Evolutionary conservation across 495 filamentous ascomycete genomes (phyloP), one percentile per base, ranked within the genome.

Genomic region (Chaetomium cochliodes): DNA sequence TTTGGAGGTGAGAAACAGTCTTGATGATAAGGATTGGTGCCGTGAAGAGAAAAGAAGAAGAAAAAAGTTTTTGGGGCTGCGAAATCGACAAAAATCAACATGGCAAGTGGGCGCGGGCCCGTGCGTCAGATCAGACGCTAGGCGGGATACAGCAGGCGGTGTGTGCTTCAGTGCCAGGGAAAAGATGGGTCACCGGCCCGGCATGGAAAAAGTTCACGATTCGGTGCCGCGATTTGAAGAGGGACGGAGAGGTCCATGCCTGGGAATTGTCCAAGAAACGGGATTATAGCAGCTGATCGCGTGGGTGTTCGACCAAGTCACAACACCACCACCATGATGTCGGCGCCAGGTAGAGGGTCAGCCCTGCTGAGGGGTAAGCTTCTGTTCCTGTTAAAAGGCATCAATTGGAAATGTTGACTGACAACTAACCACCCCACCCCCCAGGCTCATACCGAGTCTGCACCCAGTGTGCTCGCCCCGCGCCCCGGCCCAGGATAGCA

Each of bases 1-100:
- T 76, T 67, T 75, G 70, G 78, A 65, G 66, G 67, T 47, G 60
- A 52, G 73, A 71, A 70, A 62, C 70, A 67, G 76, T 75, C 72
- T 74, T 81, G 80, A 78, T 77, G 80, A 83, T 83, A 83, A 83
- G 80, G 80, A 81, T 73, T 79, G 64, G 76, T 80, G 80, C 80
- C 80, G 74, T 74, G 72, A 22, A 41, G 69, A 52, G 70, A 64
- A 57, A 56, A 62, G 62, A 64, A 69, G 60, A 64, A 56, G 42
- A 55, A 64, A 47, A 66, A 63, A 66, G 30, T 55, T 42, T 42
- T 66, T 52, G 18, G 53, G 53, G 58, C 57, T 7, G 46, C 5
- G 0, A 52, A 52, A n/a, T 15, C 15, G 42, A 39, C 58, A 63
- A 69, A 64, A 64, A 2, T 33, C 30, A 47, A n/a, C 16, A 41